These are phyloP conservation scores for Hypoxylon sp. DNA, from an alignment of 2,329 filamentous ascomycete genomes.

Conservation along the genomic window DNA sequence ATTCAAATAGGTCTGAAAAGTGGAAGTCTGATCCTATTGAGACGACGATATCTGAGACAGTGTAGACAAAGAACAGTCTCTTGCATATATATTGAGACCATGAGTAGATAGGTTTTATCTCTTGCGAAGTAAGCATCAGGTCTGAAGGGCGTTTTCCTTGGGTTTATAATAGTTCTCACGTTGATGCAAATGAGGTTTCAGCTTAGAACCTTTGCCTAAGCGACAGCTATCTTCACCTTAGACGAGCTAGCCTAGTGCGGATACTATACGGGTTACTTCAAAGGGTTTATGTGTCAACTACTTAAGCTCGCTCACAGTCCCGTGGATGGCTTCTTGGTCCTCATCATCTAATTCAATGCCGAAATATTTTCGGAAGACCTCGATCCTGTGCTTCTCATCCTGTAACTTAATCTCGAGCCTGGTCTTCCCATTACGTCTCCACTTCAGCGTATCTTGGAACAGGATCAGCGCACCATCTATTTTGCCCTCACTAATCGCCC, in stretches of 20 bases:
- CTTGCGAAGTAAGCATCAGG: no score
- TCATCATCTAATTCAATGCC: slow-evolving; percentile 57
- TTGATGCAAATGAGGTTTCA: no score
- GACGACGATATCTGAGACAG: no score
- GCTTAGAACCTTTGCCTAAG: neutral
- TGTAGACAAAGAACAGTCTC: no score
- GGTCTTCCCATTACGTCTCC: slow-evolving; percentile 56
- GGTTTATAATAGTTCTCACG: no score
- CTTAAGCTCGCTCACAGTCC: slow-evolving; percentile 30
- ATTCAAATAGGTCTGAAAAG: no score
- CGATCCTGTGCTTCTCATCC: slow-evolving; percentile 61
- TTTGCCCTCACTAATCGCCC: slow-evolving; percentile 55
- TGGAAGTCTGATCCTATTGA: no score
- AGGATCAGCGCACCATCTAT: slow-evolving; percentile 57
- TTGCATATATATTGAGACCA: no score
- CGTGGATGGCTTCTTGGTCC: slow-evolving; percentile 38
- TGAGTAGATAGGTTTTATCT: no score
- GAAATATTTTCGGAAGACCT: slow-evolving; percentile 62
- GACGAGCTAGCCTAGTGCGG: neutral
- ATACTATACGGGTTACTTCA: neutral
- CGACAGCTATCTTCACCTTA: neutral
- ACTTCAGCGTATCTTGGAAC: slow-evolving; percentile 59
- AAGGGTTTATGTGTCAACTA: neutral
- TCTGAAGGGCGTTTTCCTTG: no score
- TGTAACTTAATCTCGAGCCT: slow-evolving; percentile 57